Percentiles rank a stretch among this genome's conserved stretches.
These are phyloP conservation scores for Nematocida displodere DNA, from an alignment of 371 early-diverging fungal genomes.

Conservation along the genomic window DNA sequence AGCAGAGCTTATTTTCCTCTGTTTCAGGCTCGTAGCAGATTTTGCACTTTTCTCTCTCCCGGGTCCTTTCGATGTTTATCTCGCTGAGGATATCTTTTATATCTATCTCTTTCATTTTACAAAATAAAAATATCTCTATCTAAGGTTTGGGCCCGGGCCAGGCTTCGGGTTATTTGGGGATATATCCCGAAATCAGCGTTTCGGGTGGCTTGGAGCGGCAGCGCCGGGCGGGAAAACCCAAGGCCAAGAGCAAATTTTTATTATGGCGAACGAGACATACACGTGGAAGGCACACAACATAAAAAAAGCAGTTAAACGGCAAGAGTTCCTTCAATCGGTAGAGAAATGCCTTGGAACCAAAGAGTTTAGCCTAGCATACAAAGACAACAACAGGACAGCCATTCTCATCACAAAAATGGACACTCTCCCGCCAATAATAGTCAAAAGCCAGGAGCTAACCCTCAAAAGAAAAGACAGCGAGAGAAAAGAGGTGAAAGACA, in stretches of 20 bases:
- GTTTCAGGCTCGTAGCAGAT: constrained; percentile 52
- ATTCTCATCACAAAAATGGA: constrained; percentile 23
- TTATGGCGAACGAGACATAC: neutral
- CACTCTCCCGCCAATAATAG: neutral
- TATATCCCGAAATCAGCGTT: too few relatives aligned
- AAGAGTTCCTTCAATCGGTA: constrained; percentile 3
- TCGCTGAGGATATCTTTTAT: constrained; percentile 5
- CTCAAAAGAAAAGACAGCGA: constrained; percentile 13
- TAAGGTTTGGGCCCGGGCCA: too few relatives aligned
- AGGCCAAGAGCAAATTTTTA: too few relatives aligned
- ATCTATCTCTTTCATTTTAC: neutral
- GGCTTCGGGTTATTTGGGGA: too few relatives aligned
- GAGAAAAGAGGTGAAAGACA: constrained; percentile 21
- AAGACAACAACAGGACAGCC: constrained; percentile 10
- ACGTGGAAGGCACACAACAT: constrained; percentile 38
- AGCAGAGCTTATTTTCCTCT: constrained; percentile 26
- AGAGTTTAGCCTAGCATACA: constrained; percentile 21
- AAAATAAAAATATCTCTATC: constrained; percentile 11
- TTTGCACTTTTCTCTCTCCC: constrained; percentile 54
- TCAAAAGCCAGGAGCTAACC: neutral
- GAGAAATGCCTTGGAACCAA: neutral
- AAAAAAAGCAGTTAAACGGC: constrained; percentile 9
- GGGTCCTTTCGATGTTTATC: too few relatives aligned
- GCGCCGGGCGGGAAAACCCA: too few relatives aligned
- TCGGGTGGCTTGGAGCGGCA: too few relatives aligned